Percentiles rank a stretch among this genome's conserved stretches.
These are phyloP conservation scores for Zancudomyces culisetae DNA, from an alignment of 371 early-diverging fungal genomes.

Conservation along the genomic window DNA sequence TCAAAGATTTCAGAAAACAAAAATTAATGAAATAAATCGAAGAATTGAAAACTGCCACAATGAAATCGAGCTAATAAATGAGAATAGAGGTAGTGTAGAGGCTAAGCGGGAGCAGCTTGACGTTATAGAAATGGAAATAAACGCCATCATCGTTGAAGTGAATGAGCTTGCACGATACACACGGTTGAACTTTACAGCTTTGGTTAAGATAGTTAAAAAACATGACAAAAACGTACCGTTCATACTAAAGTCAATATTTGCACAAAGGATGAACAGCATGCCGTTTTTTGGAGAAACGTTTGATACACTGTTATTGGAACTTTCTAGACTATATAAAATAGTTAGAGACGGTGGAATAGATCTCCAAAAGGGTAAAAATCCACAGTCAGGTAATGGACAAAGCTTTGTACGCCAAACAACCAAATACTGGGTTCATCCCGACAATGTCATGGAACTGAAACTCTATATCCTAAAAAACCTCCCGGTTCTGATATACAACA, in stretches of 20 bases:
- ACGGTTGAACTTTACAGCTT: conserved; percentile 88
- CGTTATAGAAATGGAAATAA: conserved; percentile 53
- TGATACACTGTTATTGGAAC: conserved; percentile 67
- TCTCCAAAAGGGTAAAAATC: conserved; percentile 28
- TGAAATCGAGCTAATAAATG: conserved; percentile 38
- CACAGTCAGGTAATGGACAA: conserved; percentile 42
- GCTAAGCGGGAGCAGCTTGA: conserved; percentile 27
- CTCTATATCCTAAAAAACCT: conserved; percentile 79
- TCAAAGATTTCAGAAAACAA: conserved; percentile 70
- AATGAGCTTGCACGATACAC: conserved; percentile 80
- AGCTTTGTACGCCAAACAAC: conserved; percentile 72
- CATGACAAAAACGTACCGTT: conserved; percentile 87
- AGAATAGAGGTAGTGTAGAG: conserved; percentile 32
- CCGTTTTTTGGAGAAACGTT: conserved; percentile 85
- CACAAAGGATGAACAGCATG: conserved; percentile 63
- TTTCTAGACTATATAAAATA: conserved; percentile 73
- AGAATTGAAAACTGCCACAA: conserved; percentile 56
- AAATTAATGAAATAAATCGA: conserved; percentile 67
- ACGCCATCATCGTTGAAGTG: conserved; percentile 66
- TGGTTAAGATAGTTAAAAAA: conserved; percentile 92
- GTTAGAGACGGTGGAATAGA: conserved; percentile 73
- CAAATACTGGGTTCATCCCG: conserved; percentile 98
- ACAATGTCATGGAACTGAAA: conserved; percentile 94
- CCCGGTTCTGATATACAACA: conserved; percentile 83
- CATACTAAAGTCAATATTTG: conserved; percentile 68